These are phyloP conservation scores for Monilinia fructigena DNA, from an alignment of 2,329 filamentous ascomycete species.

Conservation along the genomic window DNA sequence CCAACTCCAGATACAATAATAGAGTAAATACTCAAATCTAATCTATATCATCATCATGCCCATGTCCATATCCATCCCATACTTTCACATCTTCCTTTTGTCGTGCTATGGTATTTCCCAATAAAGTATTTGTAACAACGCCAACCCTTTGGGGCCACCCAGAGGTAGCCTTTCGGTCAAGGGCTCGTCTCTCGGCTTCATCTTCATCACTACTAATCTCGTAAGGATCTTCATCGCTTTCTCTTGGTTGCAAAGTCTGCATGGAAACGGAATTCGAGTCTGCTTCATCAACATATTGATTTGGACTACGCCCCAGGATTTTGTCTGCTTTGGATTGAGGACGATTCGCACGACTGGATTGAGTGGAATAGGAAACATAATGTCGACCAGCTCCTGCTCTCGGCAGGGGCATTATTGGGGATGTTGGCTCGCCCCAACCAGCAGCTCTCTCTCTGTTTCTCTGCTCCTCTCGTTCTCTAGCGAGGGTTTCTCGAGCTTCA, in stretches of 20 bases:
- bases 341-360: conserved; percentile 18
- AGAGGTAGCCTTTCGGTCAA: conserved; percentile 32
- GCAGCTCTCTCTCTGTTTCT: conserved; percentile 62
- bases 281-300: conserved; percentile 35
- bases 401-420: conserved; percentile 25
- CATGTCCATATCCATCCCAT: conserved; percentile 37
- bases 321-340: conserved; percentile 41
- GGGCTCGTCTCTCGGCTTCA: conserved; percentile 30
- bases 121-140: conserved; percentile 38
- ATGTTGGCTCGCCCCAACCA: conserved; percentile 57
- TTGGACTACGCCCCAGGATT: conserved; percentile 39
- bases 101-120: conserved; percentile 38
- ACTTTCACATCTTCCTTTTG: conserved; percentile 36
- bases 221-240: conserved; percentile 35
- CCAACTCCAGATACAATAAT: neutral
- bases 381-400: conserved; percentile 34
- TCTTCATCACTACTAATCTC: conserved; percentile 39
- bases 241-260: conserved; percentile 34
- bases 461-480: conserved; percentile 57
- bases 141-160: conserved; percentile 38
- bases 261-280: conserved; percentile 34
- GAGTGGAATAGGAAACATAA: conserved; percentile 34
- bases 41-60: conserved; percentile 29
- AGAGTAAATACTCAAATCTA: neutral
- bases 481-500: conserved; percentile 65